Percentiles rank a stretch among this genome's conserved stretches.
Evolutionary conservation across 345 rosid genomes (phyloP).

Genomic region (Eucalyptus regnans): DNA sequence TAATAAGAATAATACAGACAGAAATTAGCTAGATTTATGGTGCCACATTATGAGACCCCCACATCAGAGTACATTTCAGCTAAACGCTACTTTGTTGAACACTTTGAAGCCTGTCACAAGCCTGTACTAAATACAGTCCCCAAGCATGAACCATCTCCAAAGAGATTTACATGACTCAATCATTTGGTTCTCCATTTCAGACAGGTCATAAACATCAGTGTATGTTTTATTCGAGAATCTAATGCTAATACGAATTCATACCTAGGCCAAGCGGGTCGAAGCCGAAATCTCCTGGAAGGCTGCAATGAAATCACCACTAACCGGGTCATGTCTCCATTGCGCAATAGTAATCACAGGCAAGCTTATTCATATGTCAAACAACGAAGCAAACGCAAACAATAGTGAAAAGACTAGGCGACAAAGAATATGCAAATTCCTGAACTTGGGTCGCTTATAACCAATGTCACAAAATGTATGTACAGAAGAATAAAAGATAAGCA

Average conservation of each 20-base stretch:
- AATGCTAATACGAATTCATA: not conserved
- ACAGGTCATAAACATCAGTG: not conserved
- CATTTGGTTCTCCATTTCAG: not conserved
- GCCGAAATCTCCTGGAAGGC: conserved; percentile 88
- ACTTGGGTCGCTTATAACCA: not conserved
- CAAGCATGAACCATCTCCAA: not conserved
- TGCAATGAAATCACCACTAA: conserved; percentile 6
- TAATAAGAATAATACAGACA: not conserved
- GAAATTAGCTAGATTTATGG: not conserved
- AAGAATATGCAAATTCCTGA: not conserved
- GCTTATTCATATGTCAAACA: not conserved
- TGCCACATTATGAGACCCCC: not conserved
- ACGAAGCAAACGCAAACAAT: not conserved
- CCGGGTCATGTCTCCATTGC: not conserved
- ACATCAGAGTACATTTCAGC: not conserved
- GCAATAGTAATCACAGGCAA: not conserved
- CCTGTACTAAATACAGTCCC: not conserved
- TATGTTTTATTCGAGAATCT: not conserved
- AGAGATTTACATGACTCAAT: not conserved
- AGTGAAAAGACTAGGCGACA: not conserved
- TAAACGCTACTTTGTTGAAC: not conserved
- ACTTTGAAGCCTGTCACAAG: not conserved
- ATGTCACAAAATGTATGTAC: not conserved
- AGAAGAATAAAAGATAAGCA: not conserved
- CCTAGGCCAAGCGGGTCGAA: conserved; percentile 93